A percentile compares a stretch with the other conserved stretches of the same genome.
Evolutionary conservation across 768 basidiomycete genomes (phyloP).

Genomic region (Boletus bicolor): DNA sequence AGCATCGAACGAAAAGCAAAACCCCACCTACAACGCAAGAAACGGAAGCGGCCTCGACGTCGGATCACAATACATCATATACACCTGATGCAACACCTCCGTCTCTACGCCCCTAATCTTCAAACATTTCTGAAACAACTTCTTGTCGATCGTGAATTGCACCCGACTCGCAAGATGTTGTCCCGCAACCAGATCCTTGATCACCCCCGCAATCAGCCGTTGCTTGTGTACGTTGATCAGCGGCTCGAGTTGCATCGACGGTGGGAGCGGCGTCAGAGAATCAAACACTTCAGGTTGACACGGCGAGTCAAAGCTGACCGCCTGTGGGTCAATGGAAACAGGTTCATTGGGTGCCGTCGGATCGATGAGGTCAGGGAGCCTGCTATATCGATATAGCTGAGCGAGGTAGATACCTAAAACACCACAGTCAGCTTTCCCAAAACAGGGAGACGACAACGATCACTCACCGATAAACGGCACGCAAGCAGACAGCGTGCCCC

Average conservation of each 20-base stretch:
- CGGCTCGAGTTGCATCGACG: slow-evolving; percentile 78
- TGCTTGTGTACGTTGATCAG: slow-evolving; percentile 90
- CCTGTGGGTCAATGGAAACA: slow-evolving; percentile 60
- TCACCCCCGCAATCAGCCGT: slow-evolving; percentile 72
- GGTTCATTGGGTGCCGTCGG: slow-evolving; percentile 73
- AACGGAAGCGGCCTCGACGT: slow-evolving; percentile 17
- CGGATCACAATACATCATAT: slow-evolving; percentile 34
- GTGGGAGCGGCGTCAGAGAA: slow-evolving; percentile 64
- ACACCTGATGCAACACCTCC: slow-evolving; percentile 50
- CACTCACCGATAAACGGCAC: slow-evolving; percentile 79
- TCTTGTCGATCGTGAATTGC: slow-evolving; percentile 69
- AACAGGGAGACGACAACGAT: not conserved
- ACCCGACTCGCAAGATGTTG: slow-evolving; percentile 79
- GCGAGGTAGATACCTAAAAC: slow-evolving; percentile 70
- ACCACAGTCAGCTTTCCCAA: not conserved
- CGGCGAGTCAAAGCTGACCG: slow-evolving; percentile 63
- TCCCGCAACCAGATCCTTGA: slow-evolving; percentile 76
- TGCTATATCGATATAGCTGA: slow-evolving; percentile 60
- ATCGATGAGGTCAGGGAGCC: slow-evolving; percentile 77
- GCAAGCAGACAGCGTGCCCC: slow-evolving; percentile 53
- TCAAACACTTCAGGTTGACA: slow-evolving; percentile 79
- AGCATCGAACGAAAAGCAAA: too few relatives aligned
- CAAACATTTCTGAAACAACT: slow-evolving; percentile 72
- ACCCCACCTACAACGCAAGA: slow-evolving; percentile 15
- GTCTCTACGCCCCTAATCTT: slow-evolving; percentile 63